These are phyloP conservation scores for Cladophialophora chaetospira DNA, from an alignment of 2,329 filamentous ascomycete genomes.

Conservation along the genomic window DNA sequence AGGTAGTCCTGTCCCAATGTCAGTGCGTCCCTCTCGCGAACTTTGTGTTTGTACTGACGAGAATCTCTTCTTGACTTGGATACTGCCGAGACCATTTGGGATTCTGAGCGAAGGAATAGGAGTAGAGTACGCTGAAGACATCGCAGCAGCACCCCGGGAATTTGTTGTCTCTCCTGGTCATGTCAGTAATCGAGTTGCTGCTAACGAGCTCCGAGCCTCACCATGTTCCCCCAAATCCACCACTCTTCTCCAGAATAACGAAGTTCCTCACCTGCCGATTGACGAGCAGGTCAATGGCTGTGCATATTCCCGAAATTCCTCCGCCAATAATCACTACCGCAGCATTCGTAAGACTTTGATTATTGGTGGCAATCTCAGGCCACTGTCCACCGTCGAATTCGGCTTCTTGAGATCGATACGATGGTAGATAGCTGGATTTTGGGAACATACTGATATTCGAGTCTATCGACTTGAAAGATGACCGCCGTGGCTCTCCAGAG, in stretches of 20 bases:
- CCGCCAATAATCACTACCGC: conserved; percentile 60
- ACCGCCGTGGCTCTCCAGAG: neutral
- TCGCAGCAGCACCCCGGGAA: conserved; percentile 57
- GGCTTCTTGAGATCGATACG: neutral
- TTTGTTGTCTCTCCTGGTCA: conserved; percentile 24
- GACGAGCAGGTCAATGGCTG: conserved; percentile 55
- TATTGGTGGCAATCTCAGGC: neutral
- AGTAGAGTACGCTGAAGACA: conserved; percentile 58
- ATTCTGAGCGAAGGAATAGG: conserved; percentile 63
- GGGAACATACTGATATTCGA: conserved; percentile 6
- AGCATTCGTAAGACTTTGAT: conserved; percentile 33
- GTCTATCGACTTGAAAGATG: neutral
- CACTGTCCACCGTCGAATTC: neutral
- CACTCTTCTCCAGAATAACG: conserved; percentile 58
- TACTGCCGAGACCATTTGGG: conserved; percentile 60
- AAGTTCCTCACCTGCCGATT: conserved; percentile 55
- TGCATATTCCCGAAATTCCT: conserved; percentile 49
- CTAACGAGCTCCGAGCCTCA: neutral
- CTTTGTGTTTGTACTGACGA: conserved; percentile 38
- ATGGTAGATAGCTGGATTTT: conserved; percentile 10
- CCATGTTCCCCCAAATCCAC: conserved; percentile 47
- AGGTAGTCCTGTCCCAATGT: conserved; percentile 50
- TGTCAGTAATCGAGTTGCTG: neutral
- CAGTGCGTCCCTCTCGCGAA: neutral
- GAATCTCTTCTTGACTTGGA: conserved; percentile 62